Base-by-base conservation (phyloP, 2,329 filamentous ascomycete genomes). In the Aspergillus sp. region DNA sequence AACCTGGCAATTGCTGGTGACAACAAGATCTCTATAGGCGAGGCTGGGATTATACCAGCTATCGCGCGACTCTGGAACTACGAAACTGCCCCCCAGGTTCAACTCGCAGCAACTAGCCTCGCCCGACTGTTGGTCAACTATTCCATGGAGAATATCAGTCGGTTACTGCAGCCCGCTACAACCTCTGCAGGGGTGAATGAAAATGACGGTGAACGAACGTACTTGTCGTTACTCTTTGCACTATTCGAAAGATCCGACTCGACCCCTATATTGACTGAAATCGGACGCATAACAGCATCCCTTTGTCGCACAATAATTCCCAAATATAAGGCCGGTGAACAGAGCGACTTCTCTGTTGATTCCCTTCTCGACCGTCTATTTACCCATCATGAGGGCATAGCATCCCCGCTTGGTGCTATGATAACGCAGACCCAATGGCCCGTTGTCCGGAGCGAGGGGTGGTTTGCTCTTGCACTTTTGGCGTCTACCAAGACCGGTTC, bases 401-500 rank as follows among this genome's bases (percentile, higher is more conserved):
- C 75, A 4, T 67, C 69, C 23, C 76, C 78, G 14, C 57, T 80
- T 35, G 74, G 71, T 46, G 70, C 73, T 25, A 79, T 81, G 76
- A 66, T 78, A 21, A 71, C 70, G 3, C 78, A 81, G 56, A 72
- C 75, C 5, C 75, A 79, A 57, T 81, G 79, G 75, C 76, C 78
- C 19, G 75, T 81, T 35, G 73, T 81, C 46, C 71, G 76, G 21
- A 78, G 77, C 49, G 79, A 82, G 64, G 79, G 78, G 2, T 79
- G 78, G 73, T 81, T 81, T 65, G 77, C 77, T 14, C 64, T 82
- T 27, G 78, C 78, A 4, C 59, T 82, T 45, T 79, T 81, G 72
- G 76, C 76, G 9, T 74, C 72, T 6, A 70, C 58, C 49, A 62
- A 64, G 17, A 59, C 64, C 0, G 76, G 77, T 2, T 67, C 69